Evolutionary conservation across 352 stramenopile species (phyloP).

Genomic region (Chrysophaeum taylorii): DNA sequence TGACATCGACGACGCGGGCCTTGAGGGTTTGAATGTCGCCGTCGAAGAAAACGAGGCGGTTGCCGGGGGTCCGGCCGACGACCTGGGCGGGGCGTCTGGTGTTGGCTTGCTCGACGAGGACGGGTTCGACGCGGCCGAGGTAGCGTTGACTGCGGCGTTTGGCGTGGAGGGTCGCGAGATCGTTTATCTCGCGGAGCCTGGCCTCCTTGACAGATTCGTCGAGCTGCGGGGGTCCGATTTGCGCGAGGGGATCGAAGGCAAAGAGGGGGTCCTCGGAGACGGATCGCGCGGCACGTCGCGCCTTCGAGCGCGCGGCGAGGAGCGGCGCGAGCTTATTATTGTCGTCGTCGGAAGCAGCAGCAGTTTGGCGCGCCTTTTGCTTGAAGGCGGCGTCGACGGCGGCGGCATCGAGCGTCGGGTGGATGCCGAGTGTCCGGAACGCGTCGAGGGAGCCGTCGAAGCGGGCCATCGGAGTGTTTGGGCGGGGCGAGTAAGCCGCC

Average conservation of each 20-base stretch:
- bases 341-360: neutral
- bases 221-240: constrained; percentile 32
- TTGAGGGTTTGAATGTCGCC: constrained; percentile 41
- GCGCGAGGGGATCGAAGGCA: neutral
- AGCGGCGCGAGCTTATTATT: constrained; percentile 39
- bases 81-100: constrained; percentile 55
- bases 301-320: too few relatives aligned
- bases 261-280: neutral
- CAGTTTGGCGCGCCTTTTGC: neutral
- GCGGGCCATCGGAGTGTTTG: constrained; percentile 34
- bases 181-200: constrained; percentile 57
- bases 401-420: neutral
- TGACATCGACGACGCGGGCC: constrained; percentile 54
- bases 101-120: constrained; percentile 68
- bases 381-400: neutral
- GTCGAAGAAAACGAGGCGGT: constrained; percentile 62
- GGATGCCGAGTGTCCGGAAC: neutral
- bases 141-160: constrained; percentile 53
- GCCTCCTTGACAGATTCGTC: constrained; percentile 63
- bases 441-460: constrained; percentile 36
- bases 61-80: constrained; percentile 56
- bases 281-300: constrained; percentile 27
- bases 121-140: constrained; percentile 52
- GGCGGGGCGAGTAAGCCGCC: constrained; percentile 28
- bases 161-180: constrained; percentile 51